These are phyloP conservation scores for Cryptosporidium parvum DNA, from an alignment of 169 alveolate species.

Conservation along the genomic window DNA sequence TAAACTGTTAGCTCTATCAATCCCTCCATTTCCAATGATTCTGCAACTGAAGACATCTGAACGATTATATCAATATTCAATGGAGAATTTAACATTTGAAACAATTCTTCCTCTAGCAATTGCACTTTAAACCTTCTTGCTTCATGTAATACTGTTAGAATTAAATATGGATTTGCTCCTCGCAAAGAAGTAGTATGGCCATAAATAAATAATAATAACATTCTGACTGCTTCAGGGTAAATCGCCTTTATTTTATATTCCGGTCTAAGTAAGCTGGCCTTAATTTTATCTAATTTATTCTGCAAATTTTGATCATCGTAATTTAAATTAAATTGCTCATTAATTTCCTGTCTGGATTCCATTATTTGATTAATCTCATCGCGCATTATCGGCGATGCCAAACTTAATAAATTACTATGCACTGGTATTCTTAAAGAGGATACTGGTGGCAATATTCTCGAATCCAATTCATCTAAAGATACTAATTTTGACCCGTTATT, in stretches of 20 bases:
- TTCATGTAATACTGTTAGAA: conserved; percentile 65
- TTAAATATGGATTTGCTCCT: conserved; percentile 69
- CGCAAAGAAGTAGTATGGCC: conserved; percentile 73
- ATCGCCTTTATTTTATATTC: conserved; percentile 71
- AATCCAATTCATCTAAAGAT: conserved; percentile 17
- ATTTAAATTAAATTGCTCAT: conserved; percentile 62
- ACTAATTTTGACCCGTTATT: conserved; percentile 11
- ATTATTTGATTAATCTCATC: conserved; percentile 70
- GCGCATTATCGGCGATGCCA: conserved; percentile 76
- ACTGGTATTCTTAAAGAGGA: conserved; percentile 71
- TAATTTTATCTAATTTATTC: conserved; percentile 39
- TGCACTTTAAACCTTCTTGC: conserved; percentile 75
- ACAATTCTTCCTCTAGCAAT: conserved; percentile 54
- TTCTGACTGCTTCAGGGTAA: conserved; percentile 75
- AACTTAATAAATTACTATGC: conserved; percentile 60
- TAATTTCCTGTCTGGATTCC: conserved; percentile 70
- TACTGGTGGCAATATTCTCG: conserved; percentile 51
- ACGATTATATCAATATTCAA: conserved; percentile 58
- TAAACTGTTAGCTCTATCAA: conserved; percentile 56
- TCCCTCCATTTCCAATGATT: conserved; percentile 66
- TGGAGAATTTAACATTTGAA: conserved; percentile 72
- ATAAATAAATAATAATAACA: conserved; percentile 56
- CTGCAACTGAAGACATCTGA: conserved; percentile 75
- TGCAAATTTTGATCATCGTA: conserved; percentile 46
- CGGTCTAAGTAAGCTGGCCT: conserved; percentile 69